These are phyloP conservation scores for Aphelidium insulamus DNA, from an alignment of 371 early-diverging fungal species.

Conservation along the genomic window DNA sequence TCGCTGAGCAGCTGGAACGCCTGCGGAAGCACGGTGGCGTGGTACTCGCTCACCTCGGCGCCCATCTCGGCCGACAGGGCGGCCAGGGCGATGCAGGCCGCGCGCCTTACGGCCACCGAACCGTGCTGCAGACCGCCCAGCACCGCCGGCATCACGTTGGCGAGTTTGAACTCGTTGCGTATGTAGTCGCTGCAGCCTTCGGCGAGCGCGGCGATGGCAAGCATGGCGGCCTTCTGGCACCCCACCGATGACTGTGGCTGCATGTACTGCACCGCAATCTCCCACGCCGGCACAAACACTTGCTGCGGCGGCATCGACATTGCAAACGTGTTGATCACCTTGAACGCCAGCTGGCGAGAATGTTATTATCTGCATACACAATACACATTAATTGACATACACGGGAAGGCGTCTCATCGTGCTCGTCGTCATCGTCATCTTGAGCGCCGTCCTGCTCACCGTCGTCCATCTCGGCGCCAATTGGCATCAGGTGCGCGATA, in stretches of 20 bases:
- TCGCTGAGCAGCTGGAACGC: constrained; percentile 61
- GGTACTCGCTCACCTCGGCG: constrained; percentile 49
- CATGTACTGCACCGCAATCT: constrained; percentile 45
- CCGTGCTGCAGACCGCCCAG: constrained; percentile 54
- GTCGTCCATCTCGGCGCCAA: constrained; percentile 53
- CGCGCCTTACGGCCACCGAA: constrained; percentile 49
- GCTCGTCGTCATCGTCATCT: constrained; percentile 32
- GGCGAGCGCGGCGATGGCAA: constrained; percentile 57
- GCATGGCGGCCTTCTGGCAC: constrained; percentile 65
- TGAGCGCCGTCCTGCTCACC: too few relatives aligned
- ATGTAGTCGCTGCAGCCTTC: constrained; percentile 73
- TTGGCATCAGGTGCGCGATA: constrained; percentile 51
- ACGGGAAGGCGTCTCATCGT: constrained; percentile 61
- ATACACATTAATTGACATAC: constrained; percentile 14
- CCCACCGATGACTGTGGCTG: constrained; percentile 10
- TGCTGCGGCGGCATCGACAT: constrained; percentile 63
- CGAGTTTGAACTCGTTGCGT: constrained; percentile 35
- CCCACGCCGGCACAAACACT: constrained; percentile 53
- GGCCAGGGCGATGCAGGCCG: constrained; percentile 63
- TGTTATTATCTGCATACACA: not conserved
- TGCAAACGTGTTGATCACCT: constrained; percentile 48
- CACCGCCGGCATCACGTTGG: constrained; percentile 49
- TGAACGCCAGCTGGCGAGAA: constrained; percentile 21
- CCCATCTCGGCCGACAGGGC: constrained; percentile 32
- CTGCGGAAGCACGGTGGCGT: constrained; percentile 52